phyloP scores from a whole-genome alignment of 2,329 filamentous ascomycete species.

The Tolypocladium paradoxum region DNA sequence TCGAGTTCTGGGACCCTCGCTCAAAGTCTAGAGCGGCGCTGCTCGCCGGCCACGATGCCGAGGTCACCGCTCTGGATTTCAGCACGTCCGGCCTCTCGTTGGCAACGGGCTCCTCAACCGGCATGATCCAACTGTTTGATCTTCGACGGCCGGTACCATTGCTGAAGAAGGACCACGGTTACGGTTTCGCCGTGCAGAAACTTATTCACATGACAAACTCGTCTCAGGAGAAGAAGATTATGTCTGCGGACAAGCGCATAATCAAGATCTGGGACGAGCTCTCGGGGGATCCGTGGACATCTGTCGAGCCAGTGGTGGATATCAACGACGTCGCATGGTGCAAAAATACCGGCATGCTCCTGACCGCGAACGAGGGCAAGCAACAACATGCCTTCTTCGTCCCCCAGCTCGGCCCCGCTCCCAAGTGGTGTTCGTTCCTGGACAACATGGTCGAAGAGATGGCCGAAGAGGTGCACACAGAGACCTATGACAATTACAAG shows the following conservation, averaged over 20 bases:
- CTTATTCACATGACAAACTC: constrained; percentile 61
- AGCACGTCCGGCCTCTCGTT: constrained; percentile 73
- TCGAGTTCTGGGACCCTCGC: constrained; percentile 92
- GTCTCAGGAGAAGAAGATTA: constrained; percentile 72
- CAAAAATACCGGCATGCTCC: constrained; percentile 83
- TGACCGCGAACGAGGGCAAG: constrained; percentile 93
- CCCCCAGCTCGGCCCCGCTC: constrained; percentile 83
- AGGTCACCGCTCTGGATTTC: constrained; percentile 83
- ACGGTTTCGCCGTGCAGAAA: constrained; percentile 85
- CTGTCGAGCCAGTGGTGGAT: constrained; percentile 88
- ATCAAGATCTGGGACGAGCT: constrained; percentile 93
- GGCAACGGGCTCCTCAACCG: constrained; percentile 77
- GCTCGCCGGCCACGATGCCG: constrained; percentile 55
- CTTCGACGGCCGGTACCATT: constrained; percentile 77
- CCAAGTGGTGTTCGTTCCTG: constrained; percentile 91
- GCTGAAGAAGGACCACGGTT: constrained; percentile 89
- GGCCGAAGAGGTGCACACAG: constrained; percentile 68
- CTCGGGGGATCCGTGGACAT: constrained; percentile 84
- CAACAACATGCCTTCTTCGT: constrained; percentile 95
- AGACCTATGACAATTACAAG: constrained; percentile 98
- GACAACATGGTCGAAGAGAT: constrained; percentile 98
- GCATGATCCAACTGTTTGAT: constrained; percentile 85
- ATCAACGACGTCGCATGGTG: constrained; percentile 92
- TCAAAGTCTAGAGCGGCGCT: constrained; percentile 73
- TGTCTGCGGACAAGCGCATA: constrained; percentile 88